These are phyloP conservation scores for Setaria italica DNA, from an alignment of 202 grass and related monocot species.

Conservation along the genomic window DNA sequence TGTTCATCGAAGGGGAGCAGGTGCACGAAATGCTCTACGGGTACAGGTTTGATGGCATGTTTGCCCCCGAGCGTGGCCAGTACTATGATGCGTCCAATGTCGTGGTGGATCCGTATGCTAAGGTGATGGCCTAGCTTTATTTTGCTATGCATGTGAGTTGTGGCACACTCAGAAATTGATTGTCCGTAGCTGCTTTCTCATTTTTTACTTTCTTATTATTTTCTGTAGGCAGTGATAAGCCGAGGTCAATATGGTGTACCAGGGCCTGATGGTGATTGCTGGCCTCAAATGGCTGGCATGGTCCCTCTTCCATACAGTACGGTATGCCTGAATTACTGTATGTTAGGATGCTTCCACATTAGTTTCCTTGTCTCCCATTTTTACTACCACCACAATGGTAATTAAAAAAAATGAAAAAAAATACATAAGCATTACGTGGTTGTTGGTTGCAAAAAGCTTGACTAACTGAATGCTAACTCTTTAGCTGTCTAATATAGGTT, in stretches of 20 bases:
- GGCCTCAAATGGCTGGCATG: slow-evolving; percentile 95
- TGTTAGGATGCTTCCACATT: not conserved
- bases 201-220: not conserved
- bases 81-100: slow-evolving; percentile 64
- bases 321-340: slow-evolving; percentile 44
- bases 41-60: slow-evolving; percentile 81
- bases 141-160: not conserved
- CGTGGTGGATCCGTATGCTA: slow-evolving; percentile 92
- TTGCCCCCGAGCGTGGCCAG: slow-evolving; percentile 62
- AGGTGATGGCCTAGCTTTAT: slow-evolving; percentile 52
- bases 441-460: slow-evolving; percentile 15
- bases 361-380: slow-evolving; percentile 22
- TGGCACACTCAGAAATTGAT: not conserved
- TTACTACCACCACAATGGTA: not conserved
- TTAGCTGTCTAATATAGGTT: not conserved
- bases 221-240: slow-evolving; percentile 70
- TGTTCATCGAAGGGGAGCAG: slow-evolving; percentile 66
- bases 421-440: not conserved
- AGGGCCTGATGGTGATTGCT: slow-evolving; percentile 55
- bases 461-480: not conserved
- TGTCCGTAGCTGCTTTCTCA: not conserved
- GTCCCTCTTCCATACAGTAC: slow-evolving; percentile 60
- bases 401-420: not conserved
- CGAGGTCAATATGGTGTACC: slow-evolving; percentile 66
- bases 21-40: slow-evolving; percentile 76